Evolutionary conservation across 202 grass and related monocot genomes (phyloP).

Genomic region (Carex sylvatica): DNA sequence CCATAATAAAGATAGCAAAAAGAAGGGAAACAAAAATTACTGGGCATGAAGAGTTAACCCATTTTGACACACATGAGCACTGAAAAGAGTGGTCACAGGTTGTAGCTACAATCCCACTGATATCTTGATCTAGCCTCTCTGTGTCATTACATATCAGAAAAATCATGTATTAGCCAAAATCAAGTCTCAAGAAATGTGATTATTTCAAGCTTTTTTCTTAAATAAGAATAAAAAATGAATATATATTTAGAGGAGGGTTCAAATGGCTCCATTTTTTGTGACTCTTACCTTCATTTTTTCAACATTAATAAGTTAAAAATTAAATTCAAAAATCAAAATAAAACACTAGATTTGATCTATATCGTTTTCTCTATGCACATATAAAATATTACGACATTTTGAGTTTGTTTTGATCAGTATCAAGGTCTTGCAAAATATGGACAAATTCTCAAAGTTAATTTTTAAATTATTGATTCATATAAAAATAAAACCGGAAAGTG

Average conservation of each 20-base stretch:
- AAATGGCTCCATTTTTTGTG: too few relatives aligned
- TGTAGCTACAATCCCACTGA: conserved; percentile 85
- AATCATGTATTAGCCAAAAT: conserved; percentile 15
- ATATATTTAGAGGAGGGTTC: neutral
- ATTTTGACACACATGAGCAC: conserved; percentile 84
- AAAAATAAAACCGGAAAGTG: too few relatives aligned
- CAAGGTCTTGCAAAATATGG: too few relatives aligned
- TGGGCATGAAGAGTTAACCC: conserved; percentile 80
- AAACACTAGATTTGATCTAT: too few relatives aligned
- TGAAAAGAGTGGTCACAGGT: conserved; percentile 98
- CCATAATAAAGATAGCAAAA: neutral
- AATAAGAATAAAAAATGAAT: neutral
- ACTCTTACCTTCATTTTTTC: too few relatives aligned
- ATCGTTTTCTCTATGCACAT: too few relatives aligned
- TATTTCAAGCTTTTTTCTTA: neutral
- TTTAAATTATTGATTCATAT: too few relatives aligned
- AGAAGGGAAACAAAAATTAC: conserved; percentile 40
- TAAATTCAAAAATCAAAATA: too few relatives aligned
- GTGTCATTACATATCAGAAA: conserved; percentile 33
- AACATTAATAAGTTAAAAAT: too few relatives aligned
- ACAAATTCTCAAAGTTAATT: too few relatives aligned
- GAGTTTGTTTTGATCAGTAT: too few relatives aligned
- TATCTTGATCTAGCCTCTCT: conserved; percentile 98
- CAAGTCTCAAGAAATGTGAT: conserved; percentile 10
- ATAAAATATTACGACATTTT: too few relatives aligned